Percentiles rank a stretch among this genome's conserved stretches.
These are phyloP conservation scores for Helminthosporium solani DNA, from an alignment of 2,329 filamentous ascomycete species.

Conservation along the genomic window DNA sequence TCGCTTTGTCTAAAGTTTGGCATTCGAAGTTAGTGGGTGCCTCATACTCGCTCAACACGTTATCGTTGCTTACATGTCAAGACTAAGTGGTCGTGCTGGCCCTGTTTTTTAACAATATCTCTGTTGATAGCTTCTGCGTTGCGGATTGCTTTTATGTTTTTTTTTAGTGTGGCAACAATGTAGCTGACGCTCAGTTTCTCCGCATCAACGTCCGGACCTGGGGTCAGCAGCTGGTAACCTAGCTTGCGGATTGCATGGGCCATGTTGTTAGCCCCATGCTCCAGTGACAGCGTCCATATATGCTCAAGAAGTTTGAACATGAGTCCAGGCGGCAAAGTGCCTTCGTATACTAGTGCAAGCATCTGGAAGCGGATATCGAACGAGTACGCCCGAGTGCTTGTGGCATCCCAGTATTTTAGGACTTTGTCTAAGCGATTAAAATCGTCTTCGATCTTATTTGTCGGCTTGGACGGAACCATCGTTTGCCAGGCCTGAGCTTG, in stretches of 20 bases:
- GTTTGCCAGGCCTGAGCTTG: constrained; percentile 16
- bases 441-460: constrained; percentile 57
- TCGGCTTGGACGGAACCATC: constrained; percentile 49
- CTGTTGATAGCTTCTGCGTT: constrained; percentile 56
- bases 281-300: constrained; percentile 32
- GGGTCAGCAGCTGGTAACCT: constrained; percentile 52
- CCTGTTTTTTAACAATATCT: constrained; percentile 51
- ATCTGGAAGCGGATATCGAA: constrained; percentile 27
- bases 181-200: constrained; percentile 7
- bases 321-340: constrained; percentile 18
- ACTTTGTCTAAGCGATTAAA: constrained; percentile 64
- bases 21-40: too few relatives aligned
- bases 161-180: constrained; percentile 8
- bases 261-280: constrained; percentile 55
- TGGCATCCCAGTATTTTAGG: constrained; percentile 9
- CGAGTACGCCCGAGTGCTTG: constrained; percentile 4
- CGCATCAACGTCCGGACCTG: constrained; percentile 16
- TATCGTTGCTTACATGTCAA: too few relatives aligned
- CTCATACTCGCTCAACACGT: too few relatives aligned
- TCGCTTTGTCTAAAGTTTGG: constrained; percentile 63
- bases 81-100: constrained; percentile 48
- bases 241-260: constrained; percentile 69
- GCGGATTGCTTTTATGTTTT: constrained; percentile 10
- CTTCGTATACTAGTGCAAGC: constrained; percentile 27
- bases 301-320: constrained; percentile 20